These are phyloP conservation scores for Achlya hypogyna DNA, from an alignment of 352 stramenopile species.

Conservation along the genomic window DNA sequence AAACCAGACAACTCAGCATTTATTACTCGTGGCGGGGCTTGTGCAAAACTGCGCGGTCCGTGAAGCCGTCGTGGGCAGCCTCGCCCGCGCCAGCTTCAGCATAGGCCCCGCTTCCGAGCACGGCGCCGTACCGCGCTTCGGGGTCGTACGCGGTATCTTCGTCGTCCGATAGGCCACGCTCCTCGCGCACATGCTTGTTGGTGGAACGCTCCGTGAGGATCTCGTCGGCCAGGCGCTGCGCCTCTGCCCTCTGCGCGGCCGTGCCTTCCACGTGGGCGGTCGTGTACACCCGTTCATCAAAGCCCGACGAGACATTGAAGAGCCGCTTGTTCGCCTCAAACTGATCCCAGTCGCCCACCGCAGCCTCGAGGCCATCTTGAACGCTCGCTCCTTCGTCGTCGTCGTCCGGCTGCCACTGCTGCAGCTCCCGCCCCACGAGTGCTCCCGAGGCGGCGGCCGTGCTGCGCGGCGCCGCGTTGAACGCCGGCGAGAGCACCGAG, in stretches of 20 bases:
- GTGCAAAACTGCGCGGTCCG: background rate
- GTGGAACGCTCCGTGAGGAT: slow-evolving; percentile 47
- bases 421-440: slow-evolving; percentile 3
- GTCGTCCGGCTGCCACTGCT: slow-evolving; percentile 4
- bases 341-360: slow-evolving; percentile 52
- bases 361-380: background rate
- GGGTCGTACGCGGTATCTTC: slow-evolving; percentile 63
- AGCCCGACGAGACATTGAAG: slow-evolving; percentile 74
- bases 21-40: background rate
- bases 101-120: slow-evolving; percentile 31
- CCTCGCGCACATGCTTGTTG: slow-evolving; percentile 78
- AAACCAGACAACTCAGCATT: no score
- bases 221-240: slow-evolving; percentile 67
- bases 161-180: slow-evolving; percentile 56
- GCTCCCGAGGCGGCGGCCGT: slow-evolving; percentile 2
- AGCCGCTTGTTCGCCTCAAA: slow-evolving; percentile 72
- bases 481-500: background rate
- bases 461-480: slow-evolving; percentile 16
- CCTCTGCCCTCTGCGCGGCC: slow-evolving; percentile 32
- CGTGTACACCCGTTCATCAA: slow-evolving; percentile 87
- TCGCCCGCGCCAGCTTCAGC: background rate
- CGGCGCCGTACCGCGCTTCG: slow-evolving; percentile 81
- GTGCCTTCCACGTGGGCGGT: slow-evolving; percentile 61
- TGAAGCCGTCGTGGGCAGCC: background rate
- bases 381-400: background rate